Evolutionary conservation across 148 eudicot species (phyloP).

Genomic region (Fagopyrum tataricum): DNA sequence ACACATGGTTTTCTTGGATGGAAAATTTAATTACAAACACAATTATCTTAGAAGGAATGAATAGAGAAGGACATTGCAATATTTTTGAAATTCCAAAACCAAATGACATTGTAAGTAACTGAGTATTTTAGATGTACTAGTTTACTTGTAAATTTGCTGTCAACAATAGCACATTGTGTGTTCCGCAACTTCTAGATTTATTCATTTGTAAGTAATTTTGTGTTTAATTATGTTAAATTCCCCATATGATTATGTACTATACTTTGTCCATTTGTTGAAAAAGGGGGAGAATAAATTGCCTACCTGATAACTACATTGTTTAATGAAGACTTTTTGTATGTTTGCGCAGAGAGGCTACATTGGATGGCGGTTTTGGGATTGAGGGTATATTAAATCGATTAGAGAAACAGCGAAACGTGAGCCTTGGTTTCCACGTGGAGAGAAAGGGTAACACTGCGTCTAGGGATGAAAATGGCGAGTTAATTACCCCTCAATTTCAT

Average conservation of each 20-base stretch:
- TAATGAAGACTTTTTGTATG: not conserved
- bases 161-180: not conserved
- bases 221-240: not conserved
- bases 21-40: not conserved
- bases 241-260: not conserved
- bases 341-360: slow-evolving; percentile 32
- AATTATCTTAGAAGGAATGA: not conserved
- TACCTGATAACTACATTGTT: not conserved
- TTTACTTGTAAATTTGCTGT: not conserved
- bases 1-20: not conserved
- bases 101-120: not conserved
- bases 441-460: slow-evolving; percentile 19
- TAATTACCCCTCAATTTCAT: slow-evolving; percentile 12
- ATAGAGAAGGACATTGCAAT: not conserved
- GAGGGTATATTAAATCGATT: slow-evolving; percentile 68
- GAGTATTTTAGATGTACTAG: not conserved
- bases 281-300: not conserved
- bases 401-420: slow-evolving; percentile 53
- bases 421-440: slow-evolving; percentile 34
- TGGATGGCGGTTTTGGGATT: slow-evolving; percentile 45
- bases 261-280: not conserved
- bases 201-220: not conserved
- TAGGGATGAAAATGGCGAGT: slow-evolving; percentile 35
- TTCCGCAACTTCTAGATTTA: not conserved
- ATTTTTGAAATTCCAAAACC: not conserved